Conservation (phyloP, 306 rosid genomes). For the Morella rubra region DNA sequence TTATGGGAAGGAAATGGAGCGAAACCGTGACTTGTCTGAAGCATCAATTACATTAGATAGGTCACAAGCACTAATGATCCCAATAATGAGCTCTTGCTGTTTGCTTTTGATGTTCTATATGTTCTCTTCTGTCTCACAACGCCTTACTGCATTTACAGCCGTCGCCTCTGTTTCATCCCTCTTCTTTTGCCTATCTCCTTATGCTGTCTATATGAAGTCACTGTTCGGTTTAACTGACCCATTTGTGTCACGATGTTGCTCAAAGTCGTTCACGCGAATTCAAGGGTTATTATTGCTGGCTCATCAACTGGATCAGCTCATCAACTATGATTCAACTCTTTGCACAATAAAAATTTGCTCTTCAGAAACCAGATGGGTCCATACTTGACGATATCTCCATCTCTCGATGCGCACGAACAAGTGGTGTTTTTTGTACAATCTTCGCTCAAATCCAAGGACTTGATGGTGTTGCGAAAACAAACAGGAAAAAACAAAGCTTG, state of each 20-base stretch:
- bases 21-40: constrained; percentile 72
- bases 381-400: too few species aligned
- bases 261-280: constrained; percentile 77
- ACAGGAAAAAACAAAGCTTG: too few species aligned
- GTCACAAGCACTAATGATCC: constrained; percentile 96
- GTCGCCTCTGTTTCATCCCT: constrained; percentile 85
- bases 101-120: constrained; percentile 96
- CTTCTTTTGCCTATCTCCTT: constrained; percentile 81
- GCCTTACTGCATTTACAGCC: constrained; percentile 91
- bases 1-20: constrained; percentile 97
- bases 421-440: too few species aligned
- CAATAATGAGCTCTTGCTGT: constrained; percentile 96
- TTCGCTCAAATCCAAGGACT: too few species aligned
- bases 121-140: constrained; percentile 89
- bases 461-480: too few species aligned
- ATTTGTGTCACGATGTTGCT: constrained; percentile 89
- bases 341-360: too few species aligned
- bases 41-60: constrained; percentile 89
- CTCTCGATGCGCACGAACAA: too few species aligned
- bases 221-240: constrained; percentile 85
- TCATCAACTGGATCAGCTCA: too few species aligned
- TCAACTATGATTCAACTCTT: too few species aligned
- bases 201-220: constrained; percentile 60
- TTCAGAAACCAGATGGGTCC: too few species aligned
- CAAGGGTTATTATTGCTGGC: constrained; percentile 67